Evolutionary conservation across 192 early-diverging fungal species (phyloP), one percentile per base, ranked within the genome.

Genomic region (Dimargaris xerosporica): DNA sequence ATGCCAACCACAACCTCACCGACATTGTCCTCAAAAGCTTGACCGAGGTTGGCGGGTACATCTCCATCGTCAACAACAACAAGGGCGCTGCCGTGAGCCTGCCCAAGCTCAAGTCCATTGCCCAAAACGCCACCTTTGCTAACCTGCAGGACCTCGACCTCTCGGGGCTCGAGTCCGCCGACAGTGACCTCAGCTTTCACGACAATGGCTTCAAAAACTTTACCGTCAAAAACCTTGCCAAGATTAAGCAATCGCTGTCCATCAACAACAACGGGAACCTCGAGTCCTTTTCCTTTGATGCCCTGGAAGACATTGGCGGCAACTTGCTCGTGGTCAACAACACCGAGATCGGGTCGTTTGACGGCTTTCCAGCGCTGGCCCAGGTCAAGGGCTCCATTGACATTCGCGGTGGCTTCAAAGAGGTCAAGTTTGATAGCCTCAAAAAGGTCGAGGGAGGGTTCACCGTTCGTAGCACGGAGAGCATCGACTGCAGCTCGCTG

Each of bases 281-380:
- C 44, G 65, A 54, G 65, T 70, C 76, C n/a, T 65, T 87, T 47
- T 69, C 78, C n/a, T 76, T 85, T 59, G 68, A 79, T 23, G 67
- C 70, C 54, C 59, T 87, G 29, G 69, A 68, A 9, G 69, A 65
- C 15, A 69, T 87, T 28, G 85, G 82, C 15, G 80, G 83, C 31
- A 81, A 83, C 41, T 69, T 85, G 46, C 67, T 77, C 53, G 75
- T 87, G 25, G 74, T 69, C 54, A 83, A 84, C 72, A 87, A 87
- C 64, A 79, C 79, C 19, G 66, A 78, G n/a, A 54, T 85, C 63
- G 72, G 60, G 19, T 64, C 64, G 44, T 70, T 87, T 31, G 65
- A 70, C 50, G 67, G 69, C 11, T 83, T 86, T 65, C 69, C 73
- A 19, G 67, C 80, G 65, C 72, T 87, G 47, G 67, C 65, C 23